Evolutionary conservation across 176 grass and related monocot species (phyloP).

Genomic region (barley (Hordeum vulgare)): DNA sequence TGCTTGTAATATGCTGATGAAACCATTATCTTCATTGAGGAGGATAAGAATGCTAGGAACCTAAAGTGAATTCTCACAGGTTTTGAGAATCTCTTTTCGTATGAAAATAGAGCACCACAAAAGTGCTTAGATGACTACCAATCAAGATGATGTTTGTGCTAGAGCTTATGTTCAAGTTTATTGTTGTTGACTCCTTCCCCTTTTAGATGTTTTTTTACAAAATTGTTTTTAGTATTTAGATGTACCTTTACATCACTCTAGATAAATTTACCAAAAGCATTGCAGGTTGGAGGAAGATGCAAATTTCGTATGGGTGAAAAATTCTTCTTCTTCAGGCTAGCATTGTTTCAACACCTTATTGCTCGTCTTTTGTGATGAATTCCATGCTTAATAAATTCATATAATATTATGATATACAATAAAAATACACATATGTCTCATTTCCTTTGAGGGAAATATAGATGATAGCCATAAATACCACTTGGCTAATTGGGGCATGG

Average conservation of each 20-base stretch:
- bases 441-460: neutral
- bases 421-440: neutral
- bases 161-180: neutral
- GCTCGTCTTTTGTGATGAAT: neutral
- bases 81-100: neutral
- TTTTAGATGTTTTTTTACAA: neutral
- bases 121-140: neutral
- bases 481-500: no score
- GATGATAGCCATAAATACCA: neutral
- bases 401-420: neutral
- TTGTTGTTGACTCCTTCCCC: neutral
- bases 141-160: neutral
- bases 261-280: neutral
- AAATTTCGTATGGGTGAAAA: neutral
- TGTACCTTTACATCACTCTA: neutral
- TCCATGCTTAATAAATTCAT: neutral
- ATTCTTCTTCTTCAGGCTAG: neutral
- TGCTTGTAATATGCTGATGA: neutral
- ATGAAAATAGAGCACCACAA: neutral
- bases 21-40: neutral
- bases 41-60: neutral
- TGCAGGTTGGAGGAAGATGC: neutral
- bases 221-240: neutral
- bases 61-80: neutral
- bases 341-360: neutral